Conservation (phyloP, 148 eudicot genomes). For the Chenopodium quinoa region DNA sequence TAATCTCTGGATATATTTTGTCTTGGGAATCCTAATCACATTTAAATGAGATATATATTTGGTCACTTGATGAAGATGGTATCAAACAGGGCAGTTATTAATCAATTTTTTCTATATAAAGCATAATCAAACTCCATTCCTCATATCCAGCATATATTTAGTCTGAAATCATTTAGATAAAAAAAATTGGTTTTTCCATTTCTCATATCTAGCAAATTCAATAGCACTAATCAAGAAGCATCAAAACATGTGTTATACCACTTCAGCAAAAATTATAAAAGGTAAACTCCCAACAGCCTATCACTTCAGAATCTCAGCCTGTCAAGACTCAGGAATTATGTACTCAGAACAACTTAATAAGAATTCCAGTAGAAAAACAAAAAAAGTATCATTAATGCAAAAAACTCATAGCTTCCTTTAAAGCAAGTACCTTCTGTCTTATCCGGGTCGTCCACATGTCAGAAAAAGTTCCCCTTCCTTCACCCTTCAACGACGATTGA, state of each 20-base stretch:
- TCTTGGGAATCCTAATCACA: background rate
- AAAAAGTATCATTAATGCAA: background rate
- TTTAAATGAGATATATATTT: background rate
- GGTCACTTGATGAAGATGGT: background rate
- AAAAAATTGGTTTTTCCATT: background rate
- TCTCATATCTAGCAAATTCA: background rate
- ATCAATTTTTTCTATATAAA: background rate
- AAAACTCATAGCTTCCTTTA: background rate
- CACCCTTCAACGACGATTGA: constrained; percentile 51
- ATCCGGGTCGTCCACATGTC: constrained; percentile 66
- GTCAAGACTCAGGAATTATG: no score
- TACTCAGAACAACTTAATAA: background rate
- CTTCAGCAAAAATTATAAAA: background rate
- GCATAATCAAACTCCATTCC: background rate
- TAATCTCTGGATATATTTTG: background rate
- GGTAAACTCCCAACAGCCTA: background rate
- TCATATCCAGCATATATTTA: background rate
- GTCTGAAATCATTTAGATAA: background rate
- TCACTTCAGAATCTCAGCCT: background rate
- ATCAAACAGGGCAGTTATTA: background rate
- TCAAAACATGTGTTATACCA: background rate
- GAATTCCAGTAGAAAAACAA: background rate
- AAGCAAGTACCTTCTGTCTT: constrained; percentile 62
- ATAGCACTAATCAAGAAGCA: background rate
- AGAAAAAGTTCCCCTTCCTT: constrained; percentile 37